A percentile compares a stretch with the other conserved stretches of the same genome.
These are phyloP conservation scores for Lepidium africanum DNA, from an alignment of 345 rosid genomes.

Conservation along the genomic window DNA sequence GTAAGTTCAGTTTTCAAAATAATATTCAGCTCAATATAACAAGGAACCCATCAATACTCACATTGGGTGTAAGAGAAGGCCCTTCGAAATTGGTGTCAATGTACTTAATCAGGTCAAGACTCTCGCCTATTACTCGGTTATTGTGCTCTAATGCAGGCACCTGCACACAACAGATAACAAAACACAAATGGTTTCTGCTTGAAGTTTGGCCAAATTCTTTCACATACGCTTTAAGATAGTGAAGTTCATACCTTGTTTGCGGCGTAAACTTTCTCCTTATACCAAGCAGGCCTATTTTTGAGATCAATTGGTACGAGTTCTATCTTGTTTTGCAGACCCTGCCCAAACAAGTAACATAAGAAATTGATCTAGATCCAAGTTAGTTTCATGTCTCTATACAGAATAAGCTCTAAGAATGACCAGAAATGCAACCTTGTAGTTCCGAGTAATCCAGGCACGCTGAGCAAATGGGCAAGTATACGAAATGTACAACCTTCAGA, in stretches of 20 bases:
- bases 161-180: conserved; percentile 25
- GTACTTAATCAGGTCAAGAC: conserved; percentile 71
- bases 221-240: background rate
- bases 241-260: conserved; percentile 50
- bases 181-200: background rate
- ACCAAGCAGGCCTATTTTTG: conserved; percentile 81
- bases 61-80: conserved; percentile 65
- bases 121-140: conserved; percentile 71
- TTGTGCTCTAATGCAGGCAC: conserved; percentile 89
- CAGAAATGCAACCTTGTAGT: conserved; percentile 46
- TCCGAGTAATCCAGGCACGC: conserved; percentile 90
- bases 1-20: background rate
- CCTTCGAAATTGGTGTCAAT: conserved; percentile 76
- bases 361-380: background rate
- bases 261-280: conserved; percentile 66
- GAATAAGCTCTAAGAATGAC: background rate
- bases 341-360: background rate
- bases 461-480: conserved; percentile 75
- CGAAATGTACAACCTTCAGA: conserved; percentile 55
- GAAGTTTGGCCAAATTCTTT: background rate
- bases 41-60: conserved; percentile 20
- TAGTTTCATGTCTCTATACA: background rate
- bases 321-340: conserved; percentile 75
- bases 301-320: conserved; percentile 70
- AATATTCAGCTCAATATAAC: background rate